Base-by-base conservation (phyloP, 495 filamentous ascomycete species). In the Penicillium bialowiezense region DNA sequence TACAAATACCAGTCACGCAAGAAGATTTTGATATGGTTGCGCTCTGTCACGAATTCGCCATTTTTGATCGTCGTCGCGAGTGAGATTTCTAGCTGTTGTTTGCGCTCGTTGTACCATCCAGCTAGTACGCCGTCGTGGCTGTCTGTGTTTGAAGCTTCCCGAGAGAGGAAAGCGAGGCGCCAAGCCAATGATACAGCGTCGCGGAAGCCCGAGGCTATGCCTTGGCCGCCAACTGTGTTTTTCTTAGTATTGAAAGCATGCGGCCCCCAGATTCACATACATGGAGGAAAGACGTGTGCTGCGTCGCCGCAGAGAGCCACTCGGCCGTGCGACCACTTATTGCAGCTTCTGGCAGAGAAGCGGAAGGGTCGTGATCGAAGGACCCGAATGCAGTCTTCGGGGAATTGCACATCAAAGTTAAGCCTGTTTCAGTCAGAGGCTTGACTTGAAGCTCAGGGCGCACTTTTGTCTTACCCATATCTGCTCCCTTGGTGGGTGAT, bases 201-300 rank as follows among this genome's bases (percentile, higher is more conserved):
- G 23, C 60, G 70, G 32, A 64, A 64, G 18, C 77, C 76, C 14
- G 67, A 73, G n/a, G 72, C 69, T 32, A 79, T 77, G 4, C 76
- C 77, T 50, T 80, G 77, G 0, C 77, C 77, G 1, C 72, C 78
- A 46, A 82, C 66, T 71, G 36, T 12, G 26, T 12, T 8, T 3
- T 7, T 45, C 33, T 42, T 44, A 44, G 45, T 12, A 36, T 41
- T 33, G 8, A 19, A 15, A 7, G 5, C 12, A 3, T n/a, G 18
- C 7, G 9, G 2, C 7, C 19, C 3, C 3, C n/a, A 1, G 17
- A 23, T 15, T 21, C 7, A 51, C 55, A 39, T 58, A 72, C 69
- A 81, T 7, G 78, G 75, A 21, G 78, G 78, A 44, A 82, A 82
- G 1, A 80, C 78, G 43, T 82, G 72, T 5, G 77, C 77, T 2